phyloP scores from a whole-genome alignment of 2,329 filamentous ascomycete genomes.

The Tolypocladium paradoxum region DNA sequence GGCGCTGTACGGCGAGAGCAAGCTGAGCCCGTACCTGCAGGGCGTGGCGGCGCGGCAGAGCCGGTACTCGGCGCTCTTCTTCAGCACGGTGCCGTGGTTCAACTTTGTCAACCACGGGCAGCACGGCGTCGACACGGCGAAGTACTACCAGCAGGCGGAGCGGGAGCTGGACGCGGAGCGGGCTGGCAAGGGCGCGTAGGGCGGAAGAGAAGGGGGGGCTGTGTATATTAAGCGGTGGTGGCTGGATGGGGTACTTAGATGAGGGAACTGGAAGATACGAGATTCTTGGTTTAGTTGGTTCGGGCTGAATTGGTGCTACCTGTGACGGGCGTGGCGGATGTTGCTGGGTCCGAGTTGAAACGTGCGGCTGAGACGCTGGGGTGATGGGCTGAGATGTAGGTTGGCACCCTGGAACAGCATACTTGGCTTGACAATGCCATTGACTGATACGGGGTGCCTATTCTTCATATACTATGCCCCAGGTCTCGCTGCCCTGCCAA shows the following conservation, averaged over 20 bases:
- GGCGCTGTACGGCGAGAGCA: conserved; percentile 75
- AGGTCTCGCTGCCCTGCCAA: too few relatives aligned
- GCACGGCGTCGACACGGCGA: conserved; percentile 95
- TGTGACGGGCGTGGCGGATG: background rate
- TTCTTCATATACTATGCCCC: too few relatives aligned
- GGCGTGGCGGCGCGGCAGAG: conserved; percentile 88
- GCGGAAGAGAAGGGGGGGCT: conserved; percentile 2
- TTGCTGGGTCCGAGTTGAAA: background rate
- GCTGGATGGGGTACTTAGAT: background rate
- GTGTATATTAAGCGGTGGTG: conserved; percentile 15
- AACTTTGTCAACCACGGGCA: conserved; percentile 96
- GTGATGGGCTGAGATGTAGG: background rate
- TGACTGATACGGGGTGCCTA: too few relatives aligned
- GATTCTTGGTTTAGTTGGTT: background rate
- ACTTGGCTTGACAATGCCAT: too few relatives aligned
- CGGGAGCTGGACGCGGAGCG: conserved; percentile 76
- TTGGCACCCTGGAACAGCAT: too few relatives aligned
- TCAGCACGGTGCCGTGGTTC: conserved; percentile 86
- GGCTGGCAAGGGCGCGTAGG: conserved; percentile 1
- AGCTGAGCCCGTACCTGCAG: conserved; percentile 79
- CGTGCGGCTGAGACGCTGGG: background rate
- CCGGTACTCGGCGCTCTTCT: conserved; percentile 75
- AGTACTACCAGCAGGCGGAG: conserved; percentile 96
- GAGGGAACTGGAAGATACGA: background rate
- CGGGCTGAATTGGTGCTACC: background rate